Base-by-base conservation (phyloP, 768 basidiomycete genomes). In the Clavulina sp. region DNA sequence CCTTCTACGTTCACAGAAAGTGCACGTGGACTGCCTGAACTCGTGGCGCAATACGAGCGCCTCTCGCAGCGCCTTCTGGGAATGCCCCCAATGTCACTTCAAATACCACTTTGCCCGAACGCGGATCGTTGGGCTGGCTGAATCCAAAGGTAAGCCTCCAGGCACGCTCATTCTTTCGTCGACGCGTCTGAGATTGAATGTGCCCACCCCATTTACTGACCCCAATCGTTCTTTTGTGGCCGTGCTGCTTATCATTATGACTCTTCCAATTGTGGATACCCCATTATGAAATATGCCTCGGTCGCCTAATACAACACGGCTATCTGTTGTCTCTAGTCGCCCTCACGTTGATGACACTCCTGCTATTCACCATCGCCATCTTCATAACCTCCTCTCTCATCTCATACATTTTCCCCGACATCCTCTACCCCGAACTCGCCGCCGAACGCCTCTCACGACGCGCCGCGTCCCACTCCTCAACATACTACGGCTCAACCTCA, bases 21-120 rank as follows among this genome's bases (percentile, higher is more conserved):
- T 87, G 31, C 85, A 88, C 65, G 70, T 87, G 48, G 75, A 76
- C 59, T 87, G 84, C 59, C 71, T 87, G 4, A 77, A 84, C 56
- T 71, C 66, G 50, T 88, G 85, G 85, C 70, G 85, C 52, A 77
- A 70, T 34, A 68, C 71, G 0, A 78, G 84, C 18, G 55, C 67
- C 28, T 76, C 76, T n/a, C 64, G 71, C 36, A 74, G 71, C 54
- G 77, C 81, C 6, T 88, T 85, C 69, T 86, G 80, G 66, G 68
- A 74, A 9, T 88, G 85, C 59, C 80, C 80, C 1, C 83, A 86
- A 63, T 88, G 85, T 58, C 75, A 71, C 48, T 88, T 85, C 60
- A 72, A 70, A 53, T 87, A 88, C 62, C 74, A 78, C 38, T 85
- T 85, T 59, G 72, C 78, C 5, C 74, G 85, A 24, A 87, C 84